These are phyloP conservation scores for Zygnema cylindricum DNA, from an alignment of 139 green algal genomes.

Conservation along the genomic window DNA sequence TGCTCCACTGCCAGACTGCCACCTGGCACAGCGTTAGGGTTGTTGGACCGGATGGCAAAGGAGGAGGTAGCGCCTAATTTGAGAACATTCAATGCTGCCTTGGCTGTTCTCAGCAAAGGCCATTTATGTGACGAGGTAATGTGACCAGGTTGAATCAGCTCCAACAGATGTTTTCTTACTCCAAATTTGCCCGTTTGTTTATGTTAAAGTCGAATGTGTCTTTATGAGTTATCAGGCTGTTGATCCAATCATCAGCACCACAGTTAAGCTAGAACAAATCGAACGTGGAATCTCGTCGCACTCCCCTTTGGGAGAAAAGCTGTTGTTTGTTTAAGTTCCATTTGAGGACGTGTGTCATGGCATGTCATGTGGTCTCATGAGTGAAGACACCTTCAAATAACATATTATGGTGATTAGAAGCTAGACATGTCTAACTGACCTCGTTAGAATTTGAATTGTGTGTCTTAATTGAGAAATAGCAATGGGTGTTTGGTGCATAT, in stretches of 20 bases:
- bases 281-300: too few relatives aligned
- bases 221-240: too few relatives aligned
- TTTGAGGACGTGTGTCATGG: not conserved
- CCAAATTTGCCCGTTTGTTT: too few relatives aligned
- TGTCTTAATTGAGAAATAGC: not conserved
- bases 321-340: not conserved
- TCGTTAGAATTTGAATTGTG: not conserved
- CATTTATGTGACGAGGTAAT: not conserved
- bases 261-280: too few relatives aligned
- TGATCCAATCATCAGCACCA: too few relatives aligned
- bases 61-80: not conserved
- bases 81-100: not conserved
- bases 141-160: too few relatives aligned
- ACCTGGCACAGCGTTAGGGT: not conserved
- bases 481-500: not conserved
- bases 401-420: not conserved
- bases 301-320: too few relatives aligned
- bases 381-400: not conserved
- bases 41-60: not conserved
- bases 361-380: not conserved
- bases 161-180: too few relatives aligned
- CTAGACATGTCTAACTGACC: not conserved
- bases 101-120: not conserved
- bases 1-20: not conserved
- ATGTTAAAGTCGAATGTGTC: too few relatives aligned